phyloP scores from a whole-genome alignment of 805 yeast genomes.

The Lipomyces japonicus region DNA sequence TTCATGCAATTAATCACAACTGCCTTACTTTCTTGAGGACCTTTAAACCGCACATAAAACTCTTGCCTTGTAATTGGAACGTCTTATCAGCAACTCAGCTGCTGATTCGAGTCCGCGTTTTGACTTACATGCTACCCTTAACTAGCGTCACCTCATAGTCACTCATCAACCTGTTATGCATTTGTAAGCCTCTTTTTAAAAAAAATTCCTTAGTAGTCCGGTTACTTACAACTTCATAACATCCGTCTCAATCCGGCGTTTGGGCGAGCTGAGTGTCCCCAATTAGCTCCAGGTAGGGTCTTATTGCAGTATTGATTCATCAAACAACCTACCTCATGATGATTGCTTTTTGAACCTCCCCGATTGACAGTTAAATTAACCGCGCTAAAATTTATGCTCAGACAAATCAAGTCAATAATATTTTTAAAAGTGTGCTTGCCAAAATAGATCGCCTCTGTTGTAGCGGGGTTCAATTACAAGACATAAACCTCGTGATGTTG shows the following conservation, averaged over 20 bases:
- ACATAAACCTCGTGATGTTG: too few species aligned
- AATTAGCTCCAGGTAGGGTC: too few species aligned
- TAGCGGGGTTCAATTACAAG: too few species aligned
- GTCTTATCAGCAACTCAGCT: background rate
- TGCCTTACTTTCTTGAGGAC: constrained; percentile 63
- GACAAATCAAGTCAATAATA: too few species aligned
- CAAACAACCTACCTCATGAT: too few species aligned
- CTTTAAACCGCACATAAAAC: constrained; percentile 76
- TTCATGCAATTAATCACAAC: background rate
- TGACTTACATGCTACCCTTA: constrained; percentile 60
- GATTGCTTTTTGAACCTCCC: too few species aligned
- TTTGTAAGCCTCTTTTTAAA: background rate
- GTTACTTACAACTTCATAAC: constrained; percentile 85
- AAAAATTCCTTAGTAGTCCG: too few species aligned
- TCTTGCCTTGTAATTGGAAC: constrained; percentile 53
- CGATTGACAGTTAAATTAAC: too few species aligned
- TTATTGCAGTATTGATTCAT: too few species aligned
- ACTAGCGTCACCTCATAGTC: constrained; percentile 82
- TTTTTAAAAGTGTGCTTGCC: too few species aligned
- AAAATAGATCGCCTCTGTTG: too few species aligned
- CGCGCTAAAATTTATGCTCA: too few species aligned
- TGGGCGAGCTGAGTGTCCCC: constrained; percentile 55
- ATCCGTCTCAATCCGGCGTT: constrained; percentile 84
- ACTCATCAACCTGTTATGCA: constrained; percentile 64
- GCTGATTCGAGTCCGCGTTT: background rate